These are phyloP conservation scores for Hypoxylon trugodes DNA, from an alignment of 495 filamentous ascomycete species.

Conservation along the genomic window DNA sequence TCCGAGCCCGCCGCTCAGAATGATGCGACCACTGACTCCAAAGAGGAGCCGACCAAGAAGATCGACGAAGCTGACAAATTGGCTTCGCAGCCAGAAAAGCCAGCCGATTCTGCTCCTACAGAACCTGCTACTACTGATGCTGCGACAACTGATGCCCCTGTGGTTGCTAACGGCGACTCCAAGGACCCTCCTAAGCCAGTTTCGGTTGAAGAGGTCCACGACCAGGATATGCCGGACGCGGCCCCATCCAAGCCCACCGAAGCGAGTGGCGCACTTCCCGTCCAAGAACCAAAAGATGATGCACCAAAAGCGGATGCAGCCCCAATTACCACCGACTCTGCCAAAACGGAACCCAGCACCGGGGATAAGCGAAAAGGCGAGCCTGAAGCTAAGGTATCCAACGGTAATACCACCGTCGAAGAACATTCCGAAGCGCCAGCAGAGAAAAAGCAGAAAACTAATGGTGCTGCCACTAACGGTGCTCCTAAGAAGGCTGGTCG, in stretches of 20 bases:
- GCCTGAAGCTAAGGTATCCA: conserved; percentile 27
- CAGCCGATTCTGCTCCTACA: conserved; percentile 22
- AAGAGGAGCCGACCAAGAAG: conserved; percentile 31
- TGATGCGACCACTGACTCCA: conserved; percentile 22
- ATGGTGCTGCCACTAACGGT: conserved; percentile 37
- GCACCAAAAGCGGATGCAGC: conserved; percentile 20
- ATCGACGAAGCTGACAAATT: conserved; percentile 20
- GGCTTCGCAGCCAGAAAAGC: conserved; percentile 34
- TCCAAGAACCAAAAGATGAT: conserved; percentile 15
- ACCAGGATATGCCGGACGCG: conserved; percentile 27
- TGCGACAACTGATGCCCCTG: conserved; percentile 20
- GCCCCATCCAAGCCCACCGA: conserved; percentile 20
- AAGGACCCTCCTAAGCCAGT: conserved; percentile 37
- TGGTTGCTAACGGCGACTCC: conserved; percentile 27
- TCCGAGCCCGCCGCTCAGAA: conserved; percentile 28
- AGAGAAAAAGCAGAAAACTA: conserved; percentile 51
- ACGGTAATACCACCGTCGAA: conserved; percentile 25
- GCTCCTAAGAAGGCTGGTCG: conserved; percentile 46
- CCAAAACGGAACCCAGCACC: conserved; percentile 10
- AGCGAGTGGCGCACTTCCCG: conserved; percentile 26
- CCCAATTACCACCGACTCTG: conserved; percentile 6
- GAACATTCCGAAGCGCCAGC: conserved; percentile 24
- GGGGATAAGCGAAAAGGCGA: conserved; percentile 45
- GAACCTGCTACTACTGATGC: conserved; percentile 20
- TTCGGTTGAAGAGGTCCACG: conserved; percentile 35